Conservation (phyloP, 805 yeast species). For the Metschnikowia koreensis region DNA sequence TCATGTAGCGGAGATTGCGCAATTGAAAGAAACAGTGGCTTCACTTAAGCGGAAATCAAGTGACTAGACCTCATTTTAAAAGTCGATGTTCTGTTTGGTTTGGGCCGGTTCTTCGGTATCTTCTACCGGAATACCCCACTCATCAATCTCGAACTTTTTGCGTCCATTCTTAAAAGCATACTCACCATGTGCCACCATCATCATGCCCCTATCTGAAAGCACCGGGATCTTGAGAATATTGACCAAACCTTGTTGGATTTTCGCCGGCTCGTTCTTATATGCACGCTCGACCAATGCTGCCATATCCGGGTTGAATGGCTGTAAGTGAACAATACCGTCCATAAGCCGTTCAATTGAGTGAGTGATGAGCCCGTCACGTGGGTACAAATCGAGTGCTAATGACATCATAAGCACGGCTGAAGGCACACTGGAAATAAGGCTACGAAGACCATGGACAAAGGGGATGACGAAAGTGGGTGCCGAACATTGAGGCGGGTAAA, state of each 20-base stretch:
- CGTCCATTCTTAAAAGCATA: constrained; percentile 84
- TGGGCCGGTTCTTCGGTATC: constrained; percentile 52
- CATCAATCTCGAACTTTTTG: constrained; percentile 79
- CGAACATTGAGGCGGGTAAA: constrained; percentile 54
- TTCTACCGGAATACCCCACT: constrained; percentile 97
- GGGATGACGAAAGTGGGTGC: constrained; percentile 51
- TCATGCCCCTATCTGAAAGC: constrained; percentile 72
- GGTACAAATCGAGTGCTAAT: constrained; percentile 63
- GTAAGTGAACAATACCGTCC: constrained; percentile 71
- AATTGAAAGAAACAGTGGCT: constrained; percentile 5
- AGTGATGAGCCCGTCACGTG: constrained; percentile 48
- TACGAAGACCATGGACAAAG: constrained; percentile 58
- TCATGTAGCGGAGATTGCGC: constrained; percentile 10
- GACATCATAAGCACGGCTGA: constrained; percentile 54
- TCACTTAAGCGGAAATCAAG: constrained; percentile 6
- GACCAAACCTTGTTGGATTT: constrained; percentile 82
- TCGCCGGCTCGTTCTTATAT: constrained; percentile 68
- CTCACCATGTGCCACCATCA: constrained; percentile 73
- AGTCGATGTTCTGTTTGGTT: constrained; percentile 37
- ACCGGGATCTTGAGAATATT: constrained; percentile 72
- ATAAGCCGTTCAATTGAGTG: constrained; percentile 53
- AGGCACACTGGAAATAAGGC: constrained; percentile 47
- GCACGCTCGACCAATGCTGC: constrained; percentile 63
- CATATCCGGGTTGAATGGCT: constrained; percentile 79
- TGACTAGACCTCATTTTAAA: constrained; percentile 17